A percentile compares a stretch with the other conserved stretches of the same genome.
phyloP scores from a whole-genome alignment of 345 rosid genomes.

The Linum lewisii region DNA sequence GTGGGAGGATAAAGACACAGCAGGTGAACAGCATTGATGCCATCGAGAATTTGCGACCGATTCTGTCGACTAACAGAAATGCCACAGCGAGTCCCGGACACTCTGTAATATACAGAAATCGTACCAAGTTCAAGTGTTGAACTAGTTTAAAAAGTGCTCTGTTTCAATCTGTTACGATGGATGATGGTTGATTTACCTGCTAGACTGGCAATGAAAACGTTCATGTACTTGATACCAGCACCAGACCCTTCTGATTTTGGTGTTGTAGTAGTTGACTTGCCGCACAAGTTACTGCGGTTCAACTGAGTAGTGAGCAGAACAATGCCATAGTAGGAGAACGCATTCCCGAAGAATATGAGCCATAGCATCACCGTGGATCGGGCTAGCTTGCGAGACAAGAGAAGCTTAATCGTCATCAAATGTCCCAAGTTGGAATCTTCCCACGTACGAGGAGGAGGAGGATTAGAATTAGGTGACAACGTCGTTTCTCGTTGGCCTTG shows the following conservation, averaged over 20 bases:
- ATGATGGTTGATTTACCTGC: conserved; percentile 41
- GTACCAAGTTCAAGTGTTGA: background rate
- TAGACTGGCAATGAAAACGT: conserved; percentile 69
- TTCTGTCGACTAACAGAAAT: conserved; percentile 62
- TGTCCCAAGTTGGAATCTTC: conserved; percentile 32
- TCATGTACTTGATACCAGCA: conserved; percentile 44
- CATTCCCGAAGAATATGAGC: conserved; percentile 80
- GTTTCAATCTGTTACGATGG: background rate
- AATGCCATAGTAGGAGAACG: conserved; percentile 81
- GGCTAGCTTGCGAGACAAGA: conserved; percentile 59
- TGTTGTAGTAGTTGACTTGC: conserved; percentile 13
- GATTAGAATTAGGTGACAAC: background rate
- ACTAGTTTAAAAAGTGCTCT: background rate
- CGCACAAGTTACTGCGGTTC: conserved; percentile 37
- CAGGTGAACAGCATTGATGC: conserved; percentile 61
- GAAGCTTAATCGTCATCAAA: conserved; percentile 34
- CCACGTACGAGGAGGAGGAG: conserved; percentile 13
- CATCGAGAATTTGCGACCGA: conserved; percentile 81
- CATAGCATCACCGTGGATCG: conserved; percentile 73
- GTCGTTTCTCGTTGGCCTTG: conserved; percentile 13
- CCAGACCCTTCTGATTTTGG: conserved; percentile 24
- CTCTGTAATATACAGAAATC: conserved; percentile 32
- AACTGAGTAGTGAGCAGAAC: conserved; percentile 90
- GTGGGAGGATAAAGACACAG: conserved; percentile 61
- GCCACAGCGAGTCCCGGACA: conserved; percentile 74